A percentile compares a stretch with the other conserved stretches of the same genome.
Conservation (phyloP, 331 rosid species). For the Arachis monticola region DNA sequence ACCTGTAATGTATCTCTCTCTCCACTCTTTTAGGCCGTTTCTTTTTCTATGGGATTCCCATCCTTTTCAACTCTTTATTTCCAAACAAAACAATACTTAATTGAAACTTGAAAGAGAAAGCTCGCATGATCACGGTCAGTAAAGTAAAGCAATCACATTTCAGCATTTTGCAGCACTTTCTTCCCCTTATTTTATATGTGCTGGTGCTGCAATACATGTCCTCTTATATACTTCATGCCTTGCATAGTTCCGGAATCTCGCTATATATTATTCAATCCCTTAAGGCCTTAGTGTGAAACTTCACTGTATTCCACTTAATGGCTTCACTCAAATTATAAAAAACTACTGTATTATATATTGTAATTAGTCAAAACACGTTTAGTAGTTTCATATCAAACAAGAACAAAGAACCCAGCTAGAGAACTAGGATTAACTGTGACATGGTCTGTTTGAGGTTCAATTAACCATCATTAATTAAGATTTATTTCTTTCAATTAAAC, state of each 20-base stretch:
- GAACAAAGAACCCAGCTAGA: background rate
- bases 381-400: background rate
- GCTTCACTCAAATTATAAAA: too few species aligned
- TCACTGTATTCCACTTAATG: conserved; percentile 1
- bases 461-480: background rate
- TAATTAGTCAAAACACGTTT: background rate
- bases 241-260: conserved; percentile 31
- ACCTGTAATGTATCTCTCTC: conserved; percentile 42
- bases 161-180: conserved; percentile 52
- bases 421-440: background rate
- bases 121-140: conserved; percentile 54
- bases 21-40: conserved; percentile 44
- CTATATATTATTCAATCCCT: conserved; percentile 13
- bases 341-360: background rate
- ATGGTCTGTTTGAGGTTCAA: background rate
- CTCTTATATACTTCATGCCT: background rate
- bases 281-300: background rate
- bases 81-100: conserved; percentile 50
- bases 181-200: conserved; percentile 21
- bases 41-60: conserved; percentile 72
- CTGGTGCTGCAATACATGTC: conserved; percentile 8
- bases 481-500: background rate
- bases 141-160: conserved; percentile 59
- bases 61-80: conserved; percentile 64
- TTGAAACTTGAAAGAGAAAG: conserved; percentile 38